Base-by-base conservation (phyloP, 495 filamentous ascomycete genomes). In the Podospora didyma region DNA sequence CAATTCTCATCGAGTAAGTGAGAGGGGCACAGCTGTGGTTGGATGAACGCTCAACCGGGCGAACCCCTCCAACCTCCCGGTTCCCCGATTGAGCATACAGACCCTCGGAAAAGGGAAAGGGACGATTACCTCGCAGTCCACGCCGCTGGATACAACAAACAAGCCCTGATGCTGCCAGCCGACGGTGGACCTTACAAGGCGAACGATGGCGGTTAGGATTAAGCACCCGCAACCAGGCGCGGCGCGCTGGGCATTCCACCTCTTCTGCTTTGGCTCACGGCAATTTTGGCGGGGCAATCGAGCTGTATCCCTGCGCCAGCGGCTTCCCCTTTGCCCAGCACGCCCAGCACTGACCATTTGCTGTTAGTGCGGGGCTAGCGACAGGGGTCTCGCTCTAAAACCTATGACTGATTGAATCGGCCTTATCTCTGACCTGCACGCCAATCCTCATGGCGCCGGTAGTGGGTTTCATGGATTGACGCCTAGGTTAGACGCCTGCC, bases 371-470 rank as follows among this genome's bases (percentile, higher is more conserved):
- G 19, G 14, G 24, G 19, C 34, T 45, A 7, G 9, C 35, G 49
- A 54, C 59, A 58, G 51, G 59, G 64, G 46, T 52, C 19, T 4
- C 34, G 1, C 39, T 53, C 58, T 50, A 62, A 65, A 59, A 62
- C 52, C 60, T 57, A 68, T 68, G 59, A 68, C 65, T 56, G 60
- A 65, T 68, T 57, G 57, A 61, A 57, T 65, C 55, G 49, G n/a
- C 58, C 65, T 68, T 68, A 68, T 68, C 65, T 65, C 46, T 62
- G 44, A 49, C 51, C 50, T 68, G 65, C 62, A 63, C 57, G 54
- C 52, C 57, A 61, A 53, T 59, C 59, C 56, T 51, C 31, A 55
- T 63, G 61, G 64, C 64, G 58, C 50, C 54, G 59, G 59, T 60
- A 62, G 62, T 58, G 53, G 49, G 42, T 51, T 53, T 59, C 54